A percentile compares a stretch with the other conserved stretches of the same genome.
These are phyloP conservation scores for Grifola frondosa DNA, from an alignment of 1,284 basidiomycete genomes.

Conservation along the genomic window DNA sequence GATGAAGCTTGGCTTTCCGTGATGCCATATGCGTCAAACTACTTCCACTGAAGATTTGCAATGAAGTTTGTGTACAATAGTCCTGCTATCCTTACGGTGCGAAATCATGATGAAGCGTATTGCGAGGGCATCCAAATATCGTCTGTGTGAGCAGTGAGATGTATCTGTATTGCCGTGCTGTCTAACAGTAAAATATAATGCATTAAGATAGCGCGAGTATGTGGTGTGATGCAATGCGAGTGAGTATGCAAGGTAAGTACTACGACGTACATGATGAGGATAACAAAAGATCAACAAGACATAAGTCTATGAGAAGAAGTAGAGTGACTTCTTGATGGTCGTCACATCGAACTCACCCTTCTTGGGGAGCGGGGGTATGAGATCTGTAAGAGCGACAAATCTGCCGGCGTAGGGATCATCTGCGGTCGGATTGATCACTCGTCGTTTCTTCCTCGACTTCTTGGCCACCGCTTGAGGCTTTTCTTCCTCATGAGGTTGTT, in stretches of 20 bases:
- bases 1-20: conserved; percentile 40
- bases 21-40: conserved; percentile 28
- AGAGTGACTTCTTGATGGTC: conserved; percentile 78
- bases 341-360: conserved; percentile 90
- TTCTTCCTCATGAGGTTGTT: conserved; percentile 17
- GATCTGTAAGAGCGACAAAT: conserved; percentile 76
- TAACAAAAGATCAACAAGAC: neutral
- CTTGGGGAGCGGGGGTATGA: conserved; percentile 82
- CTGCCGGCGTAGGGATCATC: conserved; percentile 32
- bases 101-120: too few relatives aligned
- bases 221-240: neutral
- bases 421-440: conserved; percentile 27
- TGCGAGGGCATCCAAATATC: too few relatives aligned
- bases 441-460: conserved; percentile 11
- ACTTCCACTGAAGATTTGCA: too few relatives aligned
- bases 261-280: neutral
- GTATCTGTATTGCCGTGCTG: too few relatives aligned
- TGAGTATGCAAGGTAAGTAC: too few relatives aligned
- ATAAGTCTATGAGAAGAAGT: conserved; percentile 81
- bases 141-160: too few relatives aligned
- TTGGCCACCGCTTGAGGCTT: conserved; percentile 8
- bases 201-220: too few relatives aligned
- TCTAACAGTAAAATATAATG: too few relatives aligned
- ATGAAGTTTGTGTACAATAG: too few relatives aligned
- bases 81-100: too few relatives aligned